phyloP scores from a whole-genome alignment of 768 basidiomycete genomes.

The Boletus speciosus region DNA sequence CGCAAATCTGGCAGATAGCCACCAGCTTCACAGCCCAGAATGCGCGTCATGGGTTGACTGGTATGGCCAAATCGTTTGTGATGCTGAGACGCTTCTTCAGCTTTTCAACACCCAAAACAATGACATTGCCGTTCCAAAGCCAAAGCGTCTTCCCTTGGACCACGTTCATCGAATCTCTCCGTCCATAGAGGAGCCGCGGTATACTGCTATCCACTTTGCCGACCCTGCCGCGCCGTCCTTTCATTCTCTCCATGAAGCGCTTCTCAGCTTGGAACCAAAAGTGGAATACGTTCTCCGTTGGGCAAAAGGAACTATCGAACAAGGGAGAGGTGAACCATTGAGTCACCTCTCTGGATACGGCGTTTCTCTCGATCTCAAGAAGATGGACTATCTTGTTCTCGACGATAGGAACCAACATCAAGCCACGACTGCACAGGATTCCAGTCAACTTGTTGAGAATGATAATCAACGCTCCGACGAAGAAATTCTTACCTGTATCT shows the following conservation, averaged over 20 bases:
- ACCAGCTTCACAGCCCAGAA: constrained; percentile 25
- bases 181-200: constrained; percentile 44
- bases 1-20: constrained; percentile 22
- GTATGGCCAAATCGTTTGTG: constrained; percentile 74
- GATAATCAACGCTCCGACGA: constrained; percentile 16
- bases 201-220: constrained; percentile 78
- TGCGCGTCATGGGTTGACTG: constrained; percentile 83
- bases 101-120: constrained; percentile 52
- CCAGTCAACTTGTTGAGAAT: not conserved
- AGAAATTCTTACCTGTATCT: constrained; percentile 25
- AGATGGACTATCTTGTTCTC: constrained; percentile 92
- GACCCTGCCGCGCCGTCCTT: constrained; percentile 64
- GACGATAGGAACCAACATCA: constrained; percentile 65
- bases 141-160: constrained; percentile 67
- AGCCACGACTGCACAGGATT: not conserved
- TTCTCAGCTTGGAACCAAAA: constrained; percentile 47
- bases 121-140: constrained; percentile 15
- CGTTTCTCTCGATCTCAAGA: constrained; percentile 89
- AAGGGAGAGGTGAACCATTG: constrained; percentile 33
- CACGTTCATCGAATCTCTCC: constrained; percentile 60
- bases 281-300: constrained; percentile 73
- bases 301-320: constrained; percentile 26
- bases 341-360: constrained; percentile 83
- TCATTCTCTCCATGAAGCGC: constrained; percentile 61
- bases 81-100: constrained; percentile 53